Base-by-base conservation (phyloP, 2,329 filamentous ascomycete species). In the Neonectria ditissima region DNA sequence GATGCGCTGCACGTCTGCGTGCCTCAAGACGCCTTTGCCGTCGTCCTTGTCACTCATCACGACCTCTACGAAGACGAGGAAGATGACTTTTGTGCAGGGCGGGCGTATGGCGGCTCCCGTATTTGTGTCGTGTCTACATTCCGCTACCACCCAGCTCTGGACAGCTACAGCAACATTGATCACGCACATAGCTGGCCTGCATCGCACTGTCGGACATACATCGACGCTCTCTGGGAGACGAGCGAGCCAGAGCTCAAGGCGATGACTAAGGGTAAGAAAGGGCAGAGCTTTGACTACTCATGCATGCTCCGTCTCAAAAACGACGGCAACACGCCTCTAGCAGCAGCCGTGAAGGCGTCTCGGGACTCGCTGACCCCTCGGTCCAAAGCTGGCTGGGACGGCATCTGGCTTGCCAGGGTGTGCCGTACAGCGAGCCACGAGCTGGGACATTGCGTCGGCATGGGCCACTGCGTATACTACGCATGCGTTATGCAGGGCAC, bases 31-130 rank as follows among this genome's bases (percentile, higher is more conserved):
- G 89, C 88, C 0, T 88, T 88, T 62, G 81, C 88, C 0, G 71
- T 91, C 1, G 69, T 89, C 0, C 72, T 92, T 32, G 70, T 91
- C 0, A 77, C 86, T 0, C 78, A 88, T 34, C 84, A 90, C 18
- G 89, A 92, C 70, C 76, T 91, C n/a, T 91, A 88, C 69, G 88
- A 91, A 68, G 83, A 83, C 52, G 86, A 89, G 0, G 85, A 90
- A 0, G 90, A 92, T 62, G 84, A 87, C 20, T 92, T 91, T 69
- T 87, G 85, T 54, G 91, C 88, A 64, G 90, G 89, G 0, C 78
- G 89, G 28, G 89, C 90, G 0, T 92, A 89, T 72, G 89, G 90
- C 0, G 0, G 87, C 84, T 62, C 80, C 89, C 5, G 83, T 92
- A 1, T 83, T 84, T 0, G 83, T 91, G 1, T 37, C 8, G 86